phyloP scores from a whole-genome alignment of 2,329 filamentous ascomycete genomes.

The Diaporthe aspalathi region DNA sequence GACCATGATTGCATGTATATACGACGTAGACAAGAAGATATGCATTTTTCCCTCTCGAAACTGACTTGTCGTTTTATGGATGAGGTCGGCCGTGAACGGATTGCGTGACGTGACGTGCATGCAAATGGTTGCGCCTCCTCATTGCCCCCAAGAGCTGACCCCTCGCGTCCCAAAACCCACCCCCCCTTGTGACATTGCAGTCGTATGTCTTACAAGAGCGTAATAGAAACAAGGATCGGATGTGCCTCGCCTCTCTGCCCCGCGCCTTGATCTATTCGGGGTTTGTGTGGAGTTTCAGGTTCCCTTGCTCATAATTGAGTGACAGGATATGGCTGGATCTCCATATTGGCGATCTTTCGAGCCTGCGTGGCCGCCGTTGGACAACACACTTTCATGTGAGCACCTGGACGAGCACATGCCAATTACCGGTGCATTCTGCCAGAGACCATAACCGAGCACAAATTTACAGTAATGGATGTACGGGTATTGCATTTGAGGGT shows the following conservation, averaged over 20 bases:
- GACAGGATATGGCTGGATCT: too few relatives aligned
- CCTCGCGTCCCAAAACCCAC: background rate
- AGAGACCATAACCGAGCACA: background rate
- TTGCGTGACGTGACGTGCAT: conserved; percentile 24
- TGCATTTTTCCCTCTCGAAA: background rate
- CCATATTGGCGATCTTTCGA: too few relatives aligned
- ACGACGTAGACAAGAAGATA: background rate
- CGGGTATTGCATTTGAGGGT: conserved; percentile 10
- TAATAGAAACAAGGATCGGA: conserved; percentile 24
- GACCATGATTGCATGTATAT: background rate
- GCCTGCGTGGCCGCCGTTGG: background rate
- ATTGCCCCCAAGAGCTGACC: conserved; percentile 4
- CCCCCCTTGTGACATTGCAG: conserved; percentile 7
- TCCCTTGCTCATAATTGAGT: background rate
- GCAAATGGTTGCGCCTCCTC: conserved; percentile 16
- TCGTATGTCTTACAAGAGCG: conserved; percentile 22
- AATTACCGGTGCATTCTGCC: background rate
- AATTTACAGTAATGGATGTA: background rate
- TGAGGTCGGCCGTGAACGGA: background rate
- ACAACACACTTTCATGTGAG: too few relatives aligned
- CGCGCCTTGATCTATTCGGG: background rate
- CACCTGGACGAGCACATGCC: background rate
- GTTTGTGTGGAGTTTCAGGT: background rate
- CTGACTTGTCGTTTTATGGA: conserved; percentile 3
- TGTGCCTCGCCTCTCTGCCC: background rate